Evolutionary conservation across 192 early-diverging fungal genomes (phyloP).

Genomic region (Mortierella hygrophila): DNA sequence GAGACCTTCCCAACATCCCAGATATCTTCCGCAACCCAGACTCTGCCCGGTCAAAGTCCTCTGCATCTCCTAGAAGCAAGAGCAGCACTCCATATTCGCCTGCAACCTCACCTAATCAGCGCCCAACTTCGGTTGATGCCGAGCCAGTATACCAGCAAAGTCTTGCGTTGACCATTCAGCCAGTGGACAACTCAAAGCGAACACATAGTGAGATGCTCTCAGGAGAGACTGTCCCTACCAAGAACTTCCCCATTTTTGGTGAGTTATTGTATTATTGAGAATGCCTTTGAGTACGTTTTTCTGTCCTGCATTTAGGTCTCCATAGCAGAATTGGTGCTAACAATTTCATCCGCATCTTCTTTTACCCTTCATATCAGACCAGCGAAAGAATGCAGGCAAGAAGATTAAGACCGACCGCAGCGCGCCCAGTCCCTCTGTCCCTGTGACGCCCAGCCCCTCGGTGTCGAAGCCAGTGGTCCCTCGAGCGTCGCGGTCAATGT

Average conservation of each 20-base stretch:
- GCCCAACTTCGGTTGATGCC: background rate
- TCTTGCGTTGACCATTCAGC: background rate
- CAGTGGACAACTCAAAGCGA: slow-evolving; percentile 26
- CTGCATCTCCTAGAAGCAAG: slow-evolving; percentile 12
- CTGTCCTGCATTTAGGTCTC: too few species aligned
- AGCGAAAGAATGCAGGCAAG: background rate
- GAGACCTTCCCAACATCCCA: slow-evolving; percentile 43
- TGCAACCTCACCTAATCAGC: background rate
- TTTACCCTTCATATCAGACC: background rate
- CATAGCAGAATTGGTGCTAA: background rate
- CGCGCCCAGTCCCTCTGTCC: background rate
- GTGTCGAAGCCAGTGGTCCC: background rate
- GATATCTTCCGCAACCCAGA: slow-evolving; percentile 31
- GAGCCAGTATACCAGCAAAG: slow-evolving; percentile 28
- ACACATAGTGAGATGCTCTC: slow-evolving; percentile 20
- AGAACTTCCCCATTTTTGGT: slow-evolving; percentile 32
- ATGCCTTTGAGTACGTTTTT: background rate
- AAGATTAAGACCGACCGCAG: background rate
- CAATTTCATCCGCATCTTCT: slow-evolving; percentile 12
- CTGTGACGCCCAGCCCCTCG: background rate
- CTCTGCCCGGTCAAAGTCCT: slow-evolving; percentile 4
- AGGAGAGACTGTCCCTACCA: background rate
- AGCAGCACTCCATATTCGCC: slow-evolving; percentile 1
- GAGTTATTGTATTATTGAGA: background rate
- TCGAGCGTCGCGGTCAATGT: background rate